Evolutionary conservation across 352 stramenopile species (phyloP).

Genomic region (Phytophthora idaei): DNA sequence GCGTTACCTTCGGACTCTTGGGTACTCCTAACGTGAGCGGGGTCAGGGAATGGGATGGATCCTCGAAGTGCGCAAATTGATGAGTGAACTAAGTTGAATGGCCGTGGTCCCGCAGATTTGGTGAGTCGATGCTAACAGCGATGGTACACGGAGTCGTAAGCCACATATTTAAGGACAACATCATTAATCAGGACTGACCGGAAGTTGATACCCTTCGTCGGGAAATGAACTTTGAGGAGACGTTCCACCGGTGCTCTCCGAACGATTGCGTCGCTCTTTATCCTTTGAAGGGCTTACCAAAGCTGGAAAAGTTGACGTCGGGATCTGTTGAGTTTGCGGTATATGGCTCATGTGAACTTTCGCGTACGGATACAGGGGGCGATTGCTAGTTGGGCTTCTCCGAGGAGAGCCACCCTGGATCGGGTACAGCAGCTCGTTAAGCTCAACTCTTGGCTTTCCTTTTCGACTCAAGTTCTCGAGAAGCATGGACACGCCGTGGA

Average conservation of each 20-base stretch:
- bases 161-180: too few species aligned
- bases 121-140: constrained; percentile 44
- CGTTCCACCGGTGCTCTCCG: background rate
- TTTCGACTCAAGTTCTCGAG: constrained; percentile 52
- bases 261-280: constrained; percentile 3
- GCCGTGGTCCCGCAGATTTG: constrained; percentile 45
- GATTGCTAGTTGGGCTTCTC: constrained; percentile 34
- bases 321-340: constrained; percentile 60
- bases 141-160: too few species aligned
- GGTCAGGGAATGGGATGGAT: constrained; percentile 21
- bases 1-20: constrained; percentile 5
- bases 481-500: constrained; percentile 57
- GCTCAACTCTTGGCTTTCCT: constrained; percentile 22
- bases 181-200: constrained; percentile 30
- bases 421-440: constrained; percentile 20
- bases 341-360: constrained; percentile 62
- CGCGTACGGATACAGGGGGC: constrained; percentile 46
- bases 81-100: constrained; percentile 53
- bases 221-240: constrained; percentile 8
- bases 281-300: constrained; percentile 7
- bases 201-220: constrained; percentile 48
- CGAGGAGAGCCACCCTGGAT: constrained; percentile 23
- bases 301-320: constrained; percentile 43
- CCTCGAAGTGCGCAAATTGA: constrained; percentile 20
- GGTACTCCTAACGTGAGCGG: constrained; percentile 5